phyloP scores from a whole-genome alignment of 2,329 filamentous ascomycete species.

The Fusarium annulatum region DNA sequence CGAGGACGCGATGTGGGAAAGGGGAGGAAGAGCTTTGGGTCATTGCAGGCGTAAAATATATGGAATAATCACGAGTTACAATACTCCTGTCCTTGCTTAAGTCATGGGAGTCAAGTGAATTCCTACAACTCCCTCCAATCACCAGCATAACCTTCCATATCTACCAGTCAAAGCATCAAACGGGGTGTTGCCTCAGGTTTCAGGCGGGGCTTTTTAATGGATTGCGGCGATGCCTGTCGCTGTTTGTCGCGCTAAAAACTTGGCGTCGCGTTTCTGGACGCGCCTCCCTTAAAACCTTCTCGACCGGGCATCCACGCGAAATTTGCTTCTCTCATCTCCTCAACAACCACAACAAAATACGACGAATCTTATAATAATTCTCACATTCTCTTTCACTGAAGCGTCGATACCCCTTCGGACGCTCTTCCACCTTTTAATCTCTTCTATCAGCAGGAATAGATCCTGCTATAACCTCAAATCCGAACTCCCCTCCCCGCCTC shows the following conservation, averaged over 20 bases:
- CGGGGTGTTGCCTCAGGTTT: constrained; percentile 44
- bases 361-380: constrained; percentile 22
- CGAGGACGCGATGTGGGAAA: constrained; percentile 32
- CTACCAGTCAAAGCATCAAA: constrained; percentile 15
- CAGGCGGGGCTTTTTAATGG: constrained; percentile 46
- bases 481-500: constrained; percentile 34
- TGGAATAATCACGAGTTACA: neutral
- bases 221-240: constrained; percentile 33
- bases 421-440: constrained; percentile 40
- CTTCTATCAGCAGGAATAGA: constrained; percentile 42
- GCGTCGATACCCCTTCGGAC: constrained; percentile 24
- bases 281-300: constrained; percentile 53
- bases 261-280: constrained; percentile 52
- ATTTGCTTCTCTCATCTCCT: constrained; percentile 41
- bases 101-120: neutral
- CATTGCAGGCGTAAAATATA: neutral
- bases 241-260: constrained; percentile 49
- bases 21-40: neutral
- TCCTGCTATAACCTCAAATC: constrained; percentile 36
- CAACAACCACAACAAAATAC: constrained; percentile 39
- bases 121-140: constrained; percentile 13
- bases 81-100: neutral
- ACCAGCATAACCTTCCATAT: constrained; percentile 4
- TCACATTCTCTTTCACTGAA: constrained; percentile 29
- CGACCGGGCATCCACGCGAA: constrained; percentile 38